Evolutionary conservation across 2,329 filamentous ascomycete genomes (phyloP), one percentile per base, ranked within the genome.

Genomic region (Periconia sp.): DNA sequence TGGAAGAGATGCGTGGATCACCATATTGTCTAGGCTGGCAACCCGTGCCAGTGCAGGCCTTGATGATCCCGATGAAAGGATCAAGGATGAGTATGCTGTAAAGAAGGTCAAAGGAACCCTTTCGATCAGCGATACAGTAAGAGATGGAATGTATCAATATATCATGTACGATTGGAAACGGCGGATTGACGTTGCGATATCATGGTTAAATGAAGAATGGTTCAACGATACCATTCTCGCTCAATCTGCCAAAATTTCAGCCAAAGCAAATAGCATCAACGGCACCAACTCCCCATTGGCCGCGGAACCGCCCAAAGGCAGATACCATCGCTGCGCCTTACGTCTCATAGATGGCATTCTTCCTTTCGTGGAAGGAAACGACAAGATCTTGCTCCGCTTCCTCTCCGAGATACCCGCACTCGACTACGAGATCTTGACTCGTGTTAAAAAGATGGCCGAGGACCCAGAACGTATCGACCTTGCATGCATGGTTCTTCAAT

Each of bases 131-230:
- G 81, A 88, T 60, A 80, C 80, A 5, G 90, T 97, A 53, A 84
- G 94, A 38, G 87, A 95, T 56, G 79, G 84, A 6, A 75, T 99
- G 2, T 94, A 91, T 70, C 80, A 83, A 40, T 96, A 95, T 66
- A 82, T 97, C 34, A 82, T 97, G 50, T 90, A 95, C 52, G 92
- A 97, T 65, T 99, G 96, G 73, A 85, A 92, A 40, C 85, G 82
- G 50, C 86, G 94, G 30, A 92, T 97, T 50, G 92, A 95, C 56
- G 82, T 94, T 16, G 92, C 91, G 1, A 90, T 97, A 37, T 86
- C 87, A 6, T 99, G 94, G 94, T 79, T 99, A 12, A 95, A 87
- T 58, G 94, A 99, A 69, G 94, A 99, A 72, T 99, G 94, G 92
- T 97, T 96, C 70, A 95, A 92, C 59, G 92, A 97, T 67, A 84